phyloP scores from a whole-genome alignment of 2,329 filamentous ascomycete species.

The Lojkania enalia region DNA sequence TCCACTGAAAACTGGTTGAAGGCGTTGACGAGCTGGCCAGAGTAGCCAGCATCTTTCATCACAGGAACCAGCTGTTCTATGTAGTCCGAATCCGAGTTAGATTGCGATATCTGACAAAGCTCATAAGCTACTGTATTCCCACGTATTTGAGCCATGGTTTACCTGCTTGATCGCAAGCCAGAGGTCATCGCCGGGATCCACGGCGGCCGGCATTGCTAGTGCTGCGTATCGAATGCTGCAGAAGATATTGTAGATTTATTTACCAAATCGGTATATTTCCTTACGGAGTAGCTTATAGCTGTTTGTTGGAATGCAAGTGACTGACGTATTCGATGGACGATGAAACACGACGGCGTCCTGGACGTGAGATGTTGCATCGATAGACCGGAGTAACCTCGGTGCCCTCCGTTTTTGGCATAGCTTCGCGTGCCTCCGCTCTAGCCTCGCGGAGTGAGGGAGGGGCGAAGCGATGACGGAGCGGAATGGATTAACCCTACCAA shows the following conservation, averaged over 20 bases:
- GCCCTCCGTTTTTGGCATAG: no score
- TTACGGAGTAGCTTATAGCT: no score
- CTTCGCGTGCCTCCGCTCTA: constrained; percentile 1
- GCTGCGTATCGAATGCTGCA: not conserved
- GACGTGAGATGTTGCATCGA: constrained; percentile 10
- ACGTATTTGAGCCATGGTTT: constrained; percentile 16
- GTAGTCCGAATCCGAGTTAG: constrained; percentile 89
- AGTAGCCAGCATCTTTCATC: constrained; percentile 82
- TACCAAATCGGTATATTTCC: not conserved
- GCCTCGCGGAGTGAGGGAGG: not conserved
- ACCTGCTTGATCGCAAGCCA: constrained; percentile 56
- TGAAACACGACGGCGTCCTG: constrained; percentile 23
- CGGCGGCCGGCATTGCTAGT: constrained; percentile 34
- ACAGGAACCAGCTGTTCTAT: constrained; percentile 94
- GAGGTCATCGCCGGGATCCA: constrained; percentile 54
- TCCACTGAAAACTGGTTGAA: constrained; percentile 81
- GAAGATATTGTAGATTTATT: no score
- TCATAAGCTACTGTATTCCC: constrained; percentile 9
- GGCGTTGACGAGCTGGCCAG: constrained; percentile 76
- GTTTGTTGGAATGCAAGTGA: no score
- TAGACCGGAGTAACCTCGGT: constrained; percentile 10
- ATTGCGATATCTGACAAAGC: constrained; percentile 76
- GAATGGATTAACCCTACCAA: constrained; percentile 20
- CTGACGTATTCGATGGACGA: constrained; percentile 4
- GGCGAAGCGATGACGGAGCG: constrained; percentile 43